These are phyloP conservation scores for Fraxinus floribunda DNA, from an alignment of 305 asterid species.

Conservation along the genomic window DNA sequence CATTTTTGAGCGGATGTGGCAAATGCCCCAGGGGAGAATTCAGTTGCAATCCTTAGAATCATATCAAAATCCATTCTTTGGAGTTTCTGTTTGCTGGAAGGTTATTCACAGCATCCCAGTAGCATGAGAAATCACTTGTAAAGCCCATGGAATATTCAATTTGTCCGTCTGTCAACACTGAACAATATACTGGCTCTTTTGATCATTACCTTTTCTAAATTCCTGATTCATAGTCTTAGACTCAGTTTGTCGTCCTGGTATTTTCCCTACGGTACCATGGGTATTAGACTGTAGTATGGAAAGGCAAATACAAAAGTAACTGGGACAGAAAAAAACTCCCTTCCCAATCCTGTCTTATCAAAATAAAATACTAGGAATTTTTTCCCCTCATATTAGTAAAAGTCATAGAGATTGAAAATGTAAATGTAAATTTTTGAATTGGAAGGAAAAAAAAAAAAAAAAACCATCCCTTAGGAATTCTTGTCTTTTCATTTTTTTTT, in stretches of 20 bases:
- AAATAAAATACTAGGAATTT: neutral
- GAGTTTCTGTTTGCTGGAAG: neutral
- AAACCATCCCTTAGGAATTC: neutral
- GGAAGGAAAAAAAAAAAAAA: neutral
- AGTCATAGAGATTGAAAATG: neutral
- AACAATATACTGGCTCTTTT: neutral
- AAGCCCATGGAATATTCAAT: constrained; percentile 5
- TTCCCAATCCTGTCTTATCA: neutral
- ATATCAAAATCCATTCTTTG: neutral
- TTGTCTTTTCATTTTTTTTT: neutral
- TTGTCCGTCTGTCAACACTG: neutral
- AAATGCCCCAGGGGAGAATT: neutral
- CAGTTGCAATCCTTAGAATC: constrained; percentile 7
- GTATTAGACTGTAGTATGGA: neutral
- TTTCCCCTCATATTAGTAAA: neutral
- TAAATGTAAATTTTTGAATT: neutral
- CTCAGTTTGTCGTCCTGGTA: neutral
- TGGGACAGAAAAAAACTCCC: neutral
- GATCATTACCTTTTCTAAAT: neutral
- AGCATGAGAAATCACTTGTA: neutral
- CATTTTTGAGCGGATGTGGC: constrained; percentile 1
- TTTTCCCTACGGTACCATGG: neutral
- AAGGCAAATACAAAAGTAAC: constrained; percentile 7
- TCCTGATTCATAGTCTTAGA: neutral
- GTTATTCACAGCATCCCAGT: neutral